These are phyloP conservation scores for Calocera cornea DNA, from an alignment of 768 basidiomycete genomes.

Conservation along the genomic window DNA sequence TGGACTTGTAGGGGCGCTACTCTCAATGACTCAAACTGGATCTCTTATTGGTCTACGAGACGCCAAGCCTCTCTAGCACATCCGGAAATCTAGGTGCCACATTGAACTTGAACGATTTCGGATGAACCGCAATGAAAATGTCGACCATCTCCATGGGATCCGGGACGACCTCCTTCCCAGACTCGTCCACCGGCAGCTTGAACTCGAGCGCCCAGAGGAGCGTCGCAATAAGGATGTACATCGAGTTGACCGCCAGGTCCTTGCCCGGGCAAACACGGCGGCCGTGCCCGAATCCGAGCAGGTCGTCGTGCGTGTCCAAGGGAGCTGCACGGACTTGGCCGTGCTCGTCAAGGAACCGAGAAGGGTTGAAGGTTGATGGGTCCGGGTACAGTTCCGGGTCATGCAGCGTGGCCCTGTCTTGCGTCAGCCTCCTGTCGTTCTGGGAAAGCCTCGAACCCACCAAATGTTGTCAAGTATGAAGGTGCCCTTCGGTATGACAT, in stretches of 20 bases:
- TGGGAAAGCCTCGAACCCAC: conserved; percentile 13
- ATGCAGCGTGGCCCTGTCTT: neutral
- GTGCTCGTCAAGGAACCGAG: neutral
- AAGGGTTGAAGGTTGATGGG: neutral
- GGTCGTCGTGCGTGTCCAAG: neutral
- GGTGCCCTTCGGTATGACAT: conserved; percentile 13
- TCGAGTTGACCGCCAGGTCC: neutral
- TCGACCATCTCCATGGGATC: neutral
- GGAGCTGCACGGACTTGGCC: neutral
- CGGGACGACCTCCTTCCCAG: neutral
- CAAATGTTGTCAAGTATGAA: conserved; percentile 11
- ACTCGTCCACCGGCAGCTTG: neutral
- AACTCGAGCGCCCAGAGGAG: neutral
- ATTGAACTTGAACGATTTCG: neutral
- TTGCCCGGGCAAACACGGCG: neutral
- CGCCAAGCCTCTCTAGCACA: neutral
- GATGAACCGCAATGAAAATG: neutral
- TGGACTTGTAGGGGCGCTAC: no score
- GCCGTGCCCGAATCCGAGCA: neutral
- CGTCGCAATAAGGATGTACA: neutral
- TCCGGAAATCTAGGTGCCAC: neutral
- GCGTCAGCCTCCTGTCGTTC: neutral
- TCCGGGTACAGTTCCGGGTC: neutral
- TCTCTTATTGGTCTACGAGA: neutral
- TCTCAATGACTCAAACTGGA: no score